phyloP scores from a whole-genome alignment of 768 basidiomycete species.

The Amanita rubescens region DNA sequence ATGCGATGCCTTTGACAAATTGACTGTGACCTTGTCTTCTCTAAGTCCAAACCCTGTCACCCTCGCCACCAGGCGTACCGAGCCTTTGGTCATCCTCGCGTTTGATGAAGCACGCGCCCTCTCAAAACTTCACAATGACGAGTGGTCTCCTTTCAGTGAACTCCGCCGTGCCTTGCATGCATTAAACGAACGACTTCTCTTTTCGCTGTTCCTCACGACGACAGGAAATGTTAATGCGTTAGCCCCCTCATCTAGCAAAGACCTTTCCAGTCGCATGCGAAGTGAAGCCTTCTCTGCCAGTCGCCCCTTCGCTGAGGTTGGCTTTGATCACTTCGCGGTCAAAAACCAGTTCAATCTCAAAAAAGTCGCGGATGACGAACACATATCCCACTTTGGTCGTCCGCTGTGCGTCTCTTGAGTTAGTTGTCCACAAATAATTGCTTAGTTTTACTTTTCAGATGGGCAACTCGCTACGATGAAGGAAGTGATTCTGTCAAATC shows the following conservation, averaged over 20 bases:
- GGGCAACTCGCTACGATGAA: conserved; percentile 1
- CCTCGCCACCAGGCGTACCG: background rate
- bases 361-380: background rate
- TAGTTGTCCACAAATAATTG: conserved; percentile 1
- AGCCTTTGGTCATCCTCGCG: conserved; percentile 1
- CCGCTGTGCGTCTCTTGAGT: conserved; percentile 1
- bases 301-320: conserved; percentile 1
- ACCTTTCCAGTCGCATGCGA: background rate
- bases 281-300: background rate
- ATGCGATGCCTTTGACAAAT: background rate
- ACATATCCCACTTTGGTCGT: conserved; percentile 3
- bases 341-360: background rate
- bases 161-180: background rate
- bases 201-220: background rate
- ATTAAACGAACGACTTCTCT: background rate
- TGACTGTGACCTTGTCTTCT: background rate
- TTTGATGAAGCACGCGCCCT: conserved; percentile 2
- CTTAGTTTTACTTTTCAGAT: conserved; percentile 1
- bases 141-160: background rate
- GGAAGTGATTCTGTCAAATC: background rate
- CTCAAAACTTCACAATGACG: background rate
- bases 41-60: background rate
- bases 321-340: background rate
- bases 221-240: conserved; percentile 1
- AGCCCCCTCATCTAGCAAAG: background rate